Evolutionary conservation across 1,284 basidiomycete genomes (phyloP), one percentile per base, ranked within the genome.

Genomic region (Trametes versicolor): DNA sequence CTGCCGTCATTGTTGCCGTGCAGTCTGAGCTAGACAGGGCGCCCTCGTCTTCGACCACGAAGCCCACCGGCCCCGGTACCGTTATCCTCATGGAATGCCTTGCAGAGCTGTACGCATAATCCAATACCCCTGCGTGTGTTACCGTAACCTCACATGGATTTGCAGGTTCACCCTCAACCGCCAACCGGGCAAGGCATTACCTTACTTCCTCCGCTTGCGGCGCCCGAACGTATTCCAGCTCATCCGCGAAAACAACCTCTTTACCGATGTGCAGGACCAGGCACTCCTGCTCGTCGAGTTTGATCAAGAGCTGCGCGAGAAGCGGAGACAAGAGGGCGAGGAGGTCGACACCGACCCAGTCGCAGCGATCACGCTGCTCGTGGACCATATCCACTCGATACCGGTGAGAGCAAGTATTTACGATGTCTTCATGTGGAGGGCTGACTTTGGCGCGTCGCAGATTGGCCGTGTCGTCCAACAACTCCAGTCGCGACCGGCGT

Each of bases 331-430:
- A 62, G 79, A 79, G 0, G 81, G 78, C 0, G 75, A 80, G 32
- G 77, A 78, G 23, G 75, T 76, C 12, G 74, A 77, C 34, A 77
- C 80, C 52, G 78, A 72, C 43, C 79, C 83, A 34, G 88, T 89
- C 50, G 84, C 91, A 25, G 95, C 96, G 0, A 96, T 99, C 65
- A 85, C 87, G 53, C 77, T 99, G 51, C 85, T 99, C 19, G 97
- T 99, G 9, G 92, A 99, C 71, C 96, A 99, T 76, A 94, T 94
- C 0, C 94, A 98, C 74, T 97, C 97, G 15, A 98, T 99, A 75
- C 96, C 96, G 5, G 96, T 96, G 69, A 71, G 56, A 6, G 9
- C 41, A 25, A 12, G 12, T 5, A 10, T 6, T 9, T 17, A 17
- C 37, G 37, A 25, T 66, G 29, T 10, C 15, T 47, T 62, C 12